A percentile compares a stretch with the other conserved stretches of the same genome.
Evolutionary conservation across 345 rosid species (phyloP).

Genomic region (Rhizophora apiculata): DNA sequence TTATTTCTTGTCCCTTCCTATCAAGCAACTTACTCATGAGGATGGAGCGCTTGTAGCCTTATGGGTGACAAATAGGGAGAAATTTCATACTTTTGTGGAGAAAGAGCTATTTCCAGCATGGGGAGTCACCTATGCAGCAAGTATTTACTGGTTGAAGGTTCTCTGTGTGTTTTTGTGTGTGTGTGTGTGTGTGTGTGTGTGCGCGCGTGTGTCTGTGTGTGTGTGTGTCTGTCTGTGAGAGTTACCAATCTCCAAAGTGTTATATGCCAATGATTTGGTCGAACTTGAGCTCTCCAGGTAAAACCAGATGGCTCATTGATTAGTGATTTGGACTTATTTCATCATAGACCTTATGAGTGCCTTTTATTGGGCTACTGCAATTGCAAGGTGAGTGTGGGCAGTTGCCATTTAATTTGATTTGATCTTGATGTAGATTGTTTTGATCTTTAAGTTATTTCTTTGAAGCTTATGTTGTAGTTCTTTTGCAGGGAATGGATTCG

Average conservation of each 20-base stretch:
- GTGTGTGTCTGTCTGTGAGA: not conserved
- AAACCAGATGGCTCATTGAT: constrained; percentile 74
- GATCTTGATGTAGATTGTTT: not conserved
- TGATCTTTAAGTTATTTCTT: not conserved
- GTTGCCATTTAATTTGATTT: not conserved
- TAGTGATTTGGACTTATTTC: constrained; percentile 72
- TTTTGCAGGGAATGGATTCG: constrained; percentile 35
- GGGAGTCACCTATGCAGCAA: constrained; percentile 60
- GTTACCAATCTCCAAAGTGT: constrained; percentile 19
- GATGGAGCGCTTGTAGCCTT: constrained; percentile 84
- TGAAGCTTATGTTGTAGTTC: constrained; percentile 14
- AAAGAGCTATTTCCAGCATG: constrained; percentile 74
- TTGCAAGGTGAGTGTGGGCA: constrained; percentile 37
- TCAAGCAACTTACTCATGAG: constrained; percentile 61
- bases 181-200: not conserved
- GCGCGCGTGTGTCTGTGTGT: not conserved
- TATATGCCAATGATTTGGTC: constrained; percentile 15
- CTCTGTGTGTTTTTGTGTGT: not conserved
- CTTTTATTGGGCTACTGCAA: constrained; percentile 65
- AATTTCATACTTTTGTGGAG: constrained; percentile 61
- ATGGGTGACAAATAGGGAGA: constrained; percentile 93
- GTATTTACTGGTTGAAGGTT: constrained; percentile 81
- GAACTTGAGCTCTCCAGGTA: constrained; percentile 44
- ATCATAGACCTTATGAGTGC: constrained; percentile 91
- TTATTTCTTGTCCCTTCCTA: constrained; percentile 76